These are phyloP conservation scores for Lentinula lateritia DNA, from an alignment of 768 basidiomycete genomes.

Conservation along the genomic window DNA sequence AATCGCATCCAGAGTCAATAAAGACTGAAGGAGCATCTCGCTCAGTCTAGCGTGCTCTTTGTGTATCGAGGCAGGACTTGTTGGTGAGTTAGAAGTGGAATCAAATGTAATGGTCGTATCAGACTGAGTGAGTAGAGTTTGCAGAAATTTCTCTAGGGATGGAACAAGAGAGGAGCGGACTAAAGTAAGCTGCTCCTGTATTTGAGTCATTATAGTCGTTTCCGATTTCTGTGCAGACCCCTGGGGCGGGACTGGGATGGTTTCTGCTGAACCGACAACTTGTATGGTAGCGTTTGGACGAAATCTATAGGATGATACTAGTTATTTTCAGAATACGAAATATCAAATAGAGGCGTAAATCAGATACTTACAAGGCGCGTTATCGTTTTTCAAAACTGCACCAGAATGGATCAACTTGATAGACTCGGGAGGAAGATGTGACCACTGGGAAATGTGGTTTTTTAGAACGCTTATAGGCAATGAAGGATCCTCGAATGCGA, in stretches of 20 bases:
- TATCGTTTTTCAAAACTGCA: slow-evolving; percentile 84
- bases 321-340: slow-evolving; percentile 17
- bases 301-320: slow-evolving; percentile 71
- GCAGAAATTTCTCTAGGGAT: slow-evolving; percentile 52
- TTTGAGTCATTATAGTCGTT: slow-evolving; percentile 28
- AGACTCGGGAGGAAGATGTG: slow-evolving; percentile 57
- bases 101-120: slow-evolving; percentile 11
- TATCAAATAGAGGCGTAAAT: slow-evolving; percentile 25
- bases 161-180: slow-evolving; percentile 53
- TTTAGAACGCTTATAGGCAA: slow-evolving; percentile 52
- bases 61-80: slow-evolving; percentile 17
- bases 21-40: slow-evolving; percentile 81
- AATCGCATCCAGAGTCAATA: slow-evolving; percentile 83
- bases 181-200: slow-evolving; percentile 31
- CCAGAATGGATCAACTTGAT: slow-evolving; percentile 91
- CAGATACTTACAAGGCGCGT: slow-evolving; percentile 31
- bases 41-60: slow-evolving; percentile 55
- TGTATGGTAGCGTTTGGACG: slow-evolving; percentile 63
- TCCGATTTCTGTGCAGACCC: slow-evolving; percentile 18
- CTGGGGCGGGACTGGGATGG: slow-evolving; percentile 5
- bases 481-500: not conserved
- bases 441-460: slow-evolving; percentile 62
- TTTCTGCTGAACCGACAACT: slow-evolving; percentile 42
- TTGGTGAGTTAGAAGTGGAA: slow-evolving; percentile 13
- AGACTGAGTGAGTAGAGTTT: slow-evolving; percentile 15